Percentiles rank a stretch among this genome's conserved stretches.
Conservation (phyloP, 176 grass and related monocot species). For the Dactylis glomerata region DNA sequence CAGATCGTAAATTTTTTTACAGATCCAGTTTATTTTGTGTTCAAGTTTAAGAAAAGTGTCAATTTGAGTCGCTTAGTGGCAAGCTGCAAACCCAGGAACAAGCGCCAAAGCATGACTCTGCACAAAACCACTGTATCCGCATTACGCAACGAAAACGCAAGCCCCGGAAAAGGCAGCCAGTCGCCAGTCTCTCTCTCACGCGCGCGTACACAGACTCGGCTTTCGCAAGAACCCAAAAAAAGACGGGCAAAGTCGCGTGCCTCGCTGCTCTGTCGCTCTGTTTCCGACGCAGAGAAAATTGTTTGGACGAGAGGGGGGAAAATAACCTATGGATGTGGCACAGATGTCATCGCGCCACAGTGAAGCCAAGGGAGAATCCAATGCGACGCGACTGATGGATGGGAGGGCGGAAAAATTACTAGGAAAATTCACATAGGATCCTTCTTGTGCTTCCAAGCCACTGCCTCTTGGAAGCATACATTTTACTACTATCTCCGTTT, state of each 20-base stretch:
- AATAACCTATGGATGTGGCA: slow-evolving; percentile 8
- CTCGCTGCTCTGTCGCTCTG: not conserved
- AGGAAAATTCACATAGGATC: slow-evolving; percentile 31
- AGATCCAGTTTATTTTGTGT: no score
- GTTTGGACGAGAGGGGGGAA: not conserved
- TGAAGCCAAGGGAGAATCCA: slow-evolving; percentile 29
- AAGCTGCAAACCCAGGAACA: not conserved
- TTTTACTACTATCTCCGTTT: not conserved
- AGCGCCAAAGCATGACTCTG: not conserved
- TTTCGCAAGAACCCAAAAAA: slow-evolving; percentile 32
- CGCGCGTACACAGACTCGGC: not conserved
- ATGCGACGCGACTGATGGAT: slow-evolving; percentile 10
- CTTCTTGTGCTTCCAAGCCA: slow-evolving; percentile 10
- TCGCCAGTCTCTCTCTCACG: not conserved
- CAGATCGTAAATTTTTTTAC: no score
- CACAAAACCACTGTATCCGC: slow-evolving; percentile 10
- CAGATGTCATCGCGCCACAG: not conserved
- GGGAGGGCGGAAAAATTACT: not conserved
- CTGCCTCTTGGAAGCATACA: slow-evolving; percentile 1
- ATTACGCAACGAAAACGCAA: not conserved
- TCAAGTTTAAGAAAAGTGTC: no score
- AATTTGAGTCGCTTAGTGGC: no score
- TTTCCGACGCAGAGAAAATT: slow-evolving; percentile 15
- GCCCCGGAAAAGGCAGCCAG: not conserved
- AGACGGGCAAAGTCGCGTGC: slow-evolving; percentile 24